Percentiles rank a stretch among this genome's conserved stretches.
These are phyloP conservation scores for Phytophthora hibernalis DNA, from an alignment of 352 stramenopile species.

Conservation along the genomic window DNA sequence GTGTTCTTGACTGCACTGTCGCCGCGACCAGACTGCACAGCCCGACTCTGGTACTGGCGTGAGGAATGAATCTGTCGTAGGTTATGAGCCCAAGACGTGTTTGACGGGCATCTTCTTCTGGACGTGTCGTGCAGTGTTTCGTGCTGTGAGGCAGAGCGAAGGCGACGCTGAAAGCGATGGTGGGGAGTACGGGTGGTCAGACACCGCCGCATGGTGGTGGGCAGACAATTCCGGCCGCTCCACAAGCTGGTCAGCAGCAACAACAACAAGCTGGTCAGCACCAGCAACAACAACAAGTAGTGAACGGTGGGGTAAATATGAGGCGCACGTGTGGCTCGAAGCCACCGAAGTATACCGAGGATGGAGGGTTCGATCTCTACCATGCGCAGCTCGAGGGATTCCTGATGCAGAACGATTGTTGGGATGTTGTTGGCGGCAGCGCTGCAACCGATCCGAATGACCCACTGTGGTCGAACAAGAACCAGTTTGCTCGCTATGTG, in stretches of 20 bases:
- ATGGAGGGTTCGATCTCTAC: slow-evolving; percentile 2
- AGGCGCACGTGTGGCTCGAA: background rate
- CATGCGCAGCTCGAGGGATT: background rate
- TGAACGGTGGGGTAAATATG: background rate
- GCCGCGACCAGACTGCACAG: no score
- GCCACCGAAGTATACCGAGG: no score
- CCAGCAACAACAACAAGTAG: slow-evolving; percentile 9
- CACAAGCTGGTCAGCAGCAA: no score
- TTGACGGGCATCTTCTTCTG: slow-evolving; percentile 1
- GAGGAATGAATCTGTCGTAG: no score
- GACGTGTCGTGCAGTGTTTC: no score
- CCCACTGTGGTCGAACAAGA: background rate
- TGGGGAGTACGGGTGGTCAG: no score
- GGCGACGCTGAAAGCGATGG: no score
- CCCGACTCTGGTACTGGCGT: no score
- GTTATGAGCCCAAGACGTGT: slow-evolving; percentile 7
- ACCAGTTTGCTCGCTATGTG: slow-evolving; percentile 5
- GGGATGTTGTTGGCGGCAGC: background rate
- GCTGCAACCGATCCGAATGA: background rate
- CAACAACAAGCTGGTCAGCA: background rate
- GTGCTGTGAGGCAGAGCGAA: background rate
- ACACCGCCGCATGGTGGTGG: no score
- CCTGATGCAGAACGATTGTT: background rate
- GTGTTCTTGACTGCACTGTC: no score
- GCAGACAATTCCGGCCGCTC: no score